Evolutionary conservation across 1,284 basidiomycete species (phyloP).

Genomic region (Leccinum laetum): DNA sequence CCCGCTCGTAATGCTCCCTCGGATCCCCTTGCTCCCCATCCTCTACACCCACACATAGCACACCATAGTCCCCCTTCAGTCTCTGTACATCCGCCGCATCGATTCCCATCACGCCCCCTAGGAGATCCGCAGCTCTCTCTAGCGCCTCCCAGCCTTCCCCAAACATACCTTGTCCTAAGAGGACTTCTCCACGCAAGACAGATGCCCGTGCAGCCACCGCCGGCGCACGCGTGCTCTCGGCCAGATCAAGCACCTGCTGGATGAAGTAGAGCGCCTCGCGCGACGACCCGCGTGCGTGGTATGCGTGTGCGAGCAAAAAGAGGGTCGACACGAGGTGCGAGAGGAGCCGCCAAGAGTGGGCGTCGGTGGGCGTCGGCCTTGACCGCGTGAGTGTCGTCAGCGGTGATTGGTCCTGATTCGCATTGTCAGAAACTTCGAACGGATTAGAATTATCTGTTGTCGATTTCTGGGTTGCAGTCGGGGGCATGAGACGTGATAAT

Average conservation of each 20-base stretch:
- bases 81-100: slow-evolving; percentile 66
- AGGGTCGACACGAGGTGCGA: slow-evolving; percentile 67
- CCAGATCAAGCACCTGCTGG: slow-evolving; percentile 70
- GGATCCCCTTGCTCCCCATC: slow-evolving; percentile 37
- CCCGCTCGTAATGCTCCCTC: slow-evolving; percentile 57
- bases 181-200: slow-evolving; percentile 65
- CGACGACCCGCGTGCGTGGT: slow-evolving; percentile 73
- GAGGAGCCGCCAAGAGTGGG: slow-evolving; percentile 74
- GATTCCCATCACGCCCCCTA: slow-evolving; percentile 44
- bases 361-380: slow-evolving; percentile 39
- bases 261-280: slow-evolving; percentile 84
- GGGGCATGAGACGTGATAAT: slow-evolving; percentile 55
- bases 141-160: slow-evolving; percentile 54
- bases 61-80: slow-evolving; percentile 60
- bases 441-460: slow-evolving; percentile 51
- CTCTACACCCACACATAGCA: slow-evolving; percentile 42
- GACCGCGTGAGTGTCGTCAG: slow-evolving; percentile 18
- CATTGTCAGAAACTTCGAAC: slow-evolving; percentile 50
- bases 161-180: slow-evolving; percentile 59
- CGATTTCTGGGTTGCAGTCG: slow-evolving; percentile 28
- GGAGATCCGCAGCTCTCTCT: no score
- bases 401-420: slow-evolving; percentile 28
- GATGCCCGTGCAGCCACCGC: slow-evolving; percentile 65
- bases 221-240: slow-evolving; percentile 64
- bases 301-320: slow-evolving; percentile 61